Percentiles rank a stretch among this genome's conserved stretches.
Conservation (phyloP, 768 basidiomycete species). For the Pleurotus platypus region DNA sequence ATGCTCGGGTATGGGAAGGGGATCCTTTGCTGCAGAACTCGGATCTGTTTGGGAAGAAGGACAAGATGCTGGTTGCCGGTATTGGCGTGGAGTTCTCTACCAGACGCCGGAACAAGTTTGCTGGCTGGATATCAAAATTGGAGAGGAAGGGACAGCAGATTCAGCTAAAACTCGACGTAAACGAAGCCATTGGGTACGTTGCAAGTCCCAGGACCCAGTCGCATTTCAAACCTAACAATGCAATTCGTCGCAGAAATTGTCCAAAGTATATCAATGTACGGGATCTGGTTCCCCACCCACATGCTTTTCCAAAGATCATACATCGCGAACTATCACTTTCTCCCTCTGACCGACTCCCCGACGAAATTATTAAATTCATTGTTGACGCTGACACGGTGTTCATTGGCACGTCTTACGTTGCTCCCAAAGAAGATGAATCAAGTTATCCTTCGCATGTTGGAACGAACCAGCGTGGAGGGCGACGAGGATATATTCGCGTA, state of each 20-base stretch:
- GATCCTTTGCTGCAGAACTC: constrained; percentile 48
- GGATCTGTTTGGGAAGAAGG: constrained; percentile 14
- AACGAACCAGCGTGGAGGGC: constrained; percentile 63
- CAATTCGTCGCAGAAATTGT: constrained; percentile 43
- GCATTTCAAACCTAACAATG: too few species aligned
- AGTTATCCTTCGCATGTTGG: constrained; percentile 55
- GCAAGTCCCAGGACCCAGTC: too few species aligned
- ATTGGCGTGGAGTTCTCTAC: constrained; percentile 59
- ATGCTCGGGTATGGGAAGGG: constrained; percentile 22
- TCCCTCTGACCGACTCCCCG: constrained; percentile 39
- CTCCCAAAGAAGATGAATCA: constrained; percentile 30
- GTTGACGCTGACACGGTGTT: constrained; percentile 49
- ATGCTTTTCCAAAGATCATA: constrained; percentile 34
- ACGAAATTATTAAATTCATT: constrained; percentile 46
- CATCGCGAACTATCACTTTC: constrained; percentile 30
- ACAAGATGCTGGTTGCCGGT: constrained; percentile 42
- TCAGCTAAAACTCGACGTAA: constrained; percentile 40
- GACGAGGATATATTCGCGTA: constrained; percentile 62
- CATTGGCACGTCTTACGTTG: constrained; percentile 48
- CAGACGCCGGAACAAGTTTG: constrained; percentile 60
- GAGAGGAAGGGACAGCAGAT: constrained; percentile 23
- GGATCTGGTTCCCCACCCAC: constrained; percentile 39
- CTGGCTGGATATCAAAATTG: constrained; percentile 38
- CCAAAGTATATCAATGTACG: constrained; percentile 67
- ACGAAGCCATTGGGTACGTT: constrained; percentile 56